Evolutionary conservation across 2,329 filamentous ascomycete genomes (phyloP).

Genomic region (Colletotrichum melonis): DNA sequence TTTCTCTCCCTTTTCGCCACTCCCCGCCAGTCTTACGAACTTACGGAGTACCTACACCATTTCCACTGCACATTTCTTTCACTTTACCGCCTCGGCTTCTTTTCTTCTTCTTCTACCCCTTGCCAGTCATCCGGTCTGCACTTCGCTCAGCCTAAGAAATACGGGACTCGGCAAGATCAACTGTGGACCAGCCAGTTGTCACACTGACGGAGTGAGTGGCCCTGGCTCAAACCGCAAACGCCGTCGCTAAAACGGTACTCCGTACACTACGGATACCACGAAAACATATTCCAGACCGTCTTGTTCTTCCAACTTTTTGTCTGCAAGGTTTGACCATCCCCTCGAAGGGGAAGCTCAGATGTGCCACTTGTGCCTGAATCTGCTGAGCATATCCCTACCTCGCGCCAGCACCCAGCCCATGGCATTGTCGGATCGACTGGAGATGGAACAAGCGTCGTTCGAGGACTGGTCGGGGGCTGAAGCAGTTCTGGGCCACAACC

Average conservation of each 20-base stretch:
- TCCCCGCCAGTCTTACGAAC: too few species aligned
- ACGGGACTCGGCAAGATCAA: not conserved
- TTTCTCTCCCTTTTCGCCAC: not conserved
- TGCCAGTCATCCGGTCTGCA: not conserved
- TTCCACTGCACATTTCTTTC: too few species aligned
- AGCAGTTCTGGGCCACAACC: conserved; percentile 5
- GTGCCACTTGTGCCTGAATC: conserved; percentile 2
- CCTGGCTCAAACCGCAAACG: not conserved
- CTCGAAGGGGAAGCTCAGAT: conserved; percentile 1
- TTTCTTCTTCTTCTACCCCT: not conserved
- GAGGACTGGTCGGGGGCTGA: conserved; percentile 40
- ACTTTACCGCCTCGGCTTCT: too few species aligned
- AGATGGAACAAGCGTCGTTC: conserved; percentile 50
- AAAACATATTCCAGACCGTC: not conserved
- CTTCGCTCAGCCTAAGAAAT: not conserved
- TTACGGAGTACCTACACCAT: too few species aligned
- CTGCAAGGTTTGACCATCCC: not conserved
- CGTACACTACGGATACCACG: too few species aligned
- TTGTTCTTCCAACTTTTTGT: not conserved
- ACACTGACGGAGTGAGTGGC: not conserved
- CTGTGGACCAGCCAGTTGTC: not conserved
- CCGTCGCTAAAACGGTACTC: not conserved
- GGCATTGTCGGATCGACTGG: conserved; percentile 51
- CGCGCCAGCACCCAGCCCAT: conserved; percentile 31
- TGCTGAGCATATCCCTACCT: conserved; percentile 13